phyloP scores from a whole-genome alignment of 371 early-diverging fungal genomes.

The Actinomortierella ambigua region DNA sequence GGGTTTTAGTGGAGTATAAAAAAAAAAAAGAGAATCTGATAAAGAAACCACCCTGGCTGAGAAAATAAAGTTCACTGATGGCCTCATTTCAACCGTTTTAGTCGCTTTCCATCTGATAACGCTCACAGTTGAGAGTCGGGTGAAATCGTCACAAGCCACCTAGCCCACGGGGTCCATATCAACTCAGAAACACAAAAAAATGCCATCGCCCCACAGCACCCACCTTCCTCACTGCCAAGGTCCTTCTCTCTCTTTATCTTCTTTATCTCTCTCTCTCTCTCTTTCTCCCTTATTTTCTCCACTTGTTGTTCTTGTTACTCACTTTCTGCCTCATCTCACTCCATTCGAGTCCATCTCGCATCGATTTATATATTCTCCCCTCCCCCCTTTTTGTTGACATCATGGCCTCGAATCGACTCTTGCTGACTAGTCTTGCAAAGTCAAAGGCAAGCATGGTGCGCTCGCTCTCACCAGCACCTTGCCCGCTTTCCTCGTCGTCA shows the following conservation, averaged over 20 bases:
- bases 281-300: constrained; percentile 3
- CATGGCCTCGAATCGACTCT: constrained; percentile 17
- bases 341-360: neutral
- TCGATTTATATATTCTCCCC: neutral
- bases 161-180: no score
- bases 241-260: neutral
- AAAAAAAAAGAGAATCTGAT: no score
- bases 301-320: constrained; percentile 2
- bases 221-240: constrained; percentile 4
- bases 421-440: constrained; percentile 6
- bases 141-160: no score
- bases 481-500: neutral
- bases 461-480: constrained; percentile 9
- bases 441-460: constrained; percentile 14
- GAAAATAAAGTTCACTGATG: no score
- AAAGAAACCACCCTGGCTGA: no score
- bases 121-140: no score
- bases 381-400: neutral
- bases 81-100: no score
- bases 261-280: constrained; percentile 7
- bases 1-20: no score
- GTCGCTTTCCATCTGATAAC: no score
- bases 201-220: no score
- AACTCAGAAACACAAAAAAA: no score
- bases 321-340: neutral